Percentiles rank a stretch among this genome's conserved stretches.
Evolutionary conservation across 768 basidiomycete species (phyloP).

Genomic region (Collybia sordida): DNA sequence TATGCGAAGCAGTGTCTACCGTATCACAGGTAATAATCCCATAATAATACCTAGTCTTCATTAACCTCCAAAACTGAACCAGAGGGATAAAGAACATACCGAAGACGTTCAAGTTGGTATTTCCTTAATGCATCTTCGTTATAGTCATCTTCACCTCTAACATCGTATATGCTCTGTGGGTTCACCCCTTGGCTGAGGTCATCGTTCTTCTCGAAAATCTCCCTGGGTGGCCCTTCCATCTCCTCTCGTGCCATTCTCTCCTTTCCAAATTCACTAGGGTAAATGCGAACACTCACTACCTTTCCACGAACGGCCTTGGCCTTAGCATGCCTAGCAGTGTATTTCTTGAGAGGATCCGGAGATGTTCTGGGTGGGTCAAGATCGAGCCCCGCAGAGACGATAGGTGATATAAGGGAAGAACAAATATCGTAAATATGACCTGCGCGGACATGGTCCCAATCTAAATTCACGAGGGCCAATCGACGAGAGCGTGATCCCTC

Average conservation of each 20-base stretch:
- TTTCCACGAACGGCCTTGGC: slow-evolving; percentile 55
- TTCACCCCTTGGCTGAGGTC: slow-evolving; percentile 55
- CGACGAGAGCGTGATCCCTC: slow-evolving; percentile 58
- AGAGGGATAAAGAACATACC: slow-evolving; percentile 48
- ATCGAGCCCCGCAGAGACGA: slow-evolving; percentile 43
- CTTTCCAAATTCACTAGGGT: slow-evolving; percentile 93
- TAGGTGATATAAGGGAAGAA: slow-evolving; percentile 76
- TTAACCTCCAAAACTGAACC: background rate
- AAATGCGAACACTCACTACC: slow-evolving; percentile 77
- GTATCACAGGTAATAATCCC: slow-evolving; percentile 90
- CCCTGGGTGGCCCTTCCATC: slow-evolving; percentile 83
- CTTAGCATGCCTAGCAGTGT: slow-evolving; percentile 15
- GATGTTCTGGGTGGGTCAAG: slow-evolving; percentile 17
- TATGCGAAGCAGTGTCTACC: slow-evolving; percentile 70
- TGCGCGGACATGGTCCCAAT: slow-evolving; percentile 96
- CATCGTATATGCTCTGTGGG: slow-evolving; percentile 63
- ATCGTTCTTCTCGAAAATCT: slow-evolving; percentile 68
- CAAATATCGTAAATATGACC: slow-evolving; percentile 90
- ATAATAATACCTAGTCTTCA: slow-evolving; percentile 79
- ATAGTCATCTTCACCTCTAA: slow-evolving; percentile 73
- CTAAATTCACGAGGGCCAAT: slow-evolving; percentile 91
- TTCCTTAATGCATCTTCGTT: slow-evolving; percentile 85
- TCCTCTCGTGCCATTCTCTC: slow-evolving; percentile 85
- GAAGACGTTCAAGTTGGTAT: slow-evolving; percentile 90
- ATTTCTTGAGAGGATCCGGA: slow-evolving; percentile 12